Conservation (phyloP, 495 filamentous ascomycete species). For the Chaetomium fimeti region DNA sequence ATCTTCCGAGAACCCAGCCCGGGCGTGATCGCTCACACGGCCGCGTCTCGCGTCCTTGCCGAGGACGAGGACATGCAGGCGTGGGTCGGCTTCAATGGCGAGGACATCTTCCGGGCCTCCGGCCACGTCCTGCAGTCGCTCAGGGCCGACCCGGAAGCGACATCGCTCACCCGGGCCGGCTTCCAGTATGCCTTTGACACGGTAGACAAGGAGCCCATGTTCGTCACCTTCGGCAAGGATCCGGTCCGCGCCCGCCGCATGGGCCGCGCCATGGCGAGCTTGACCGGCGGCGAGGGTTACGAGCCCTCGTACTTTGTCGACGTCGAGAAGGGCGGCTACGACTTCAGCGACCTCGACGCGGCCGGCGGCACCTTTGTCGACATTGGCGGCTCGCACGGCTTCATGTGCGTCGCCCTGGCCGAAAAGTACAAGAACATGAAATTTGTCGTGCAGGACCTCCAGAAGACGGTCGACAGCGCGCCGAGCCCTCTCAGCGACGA, state of each 20-base stretch:
- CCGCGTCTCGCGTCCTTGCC: constrained; percentile 46
- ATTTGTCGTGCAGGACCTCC: constrained; percentile 60
- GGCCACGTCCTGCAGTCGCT: constrained; percentile 43
- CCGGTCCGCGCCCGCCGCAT: constrained; percentile 49
- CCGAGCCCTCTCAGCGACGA: constrained; percentile 44
- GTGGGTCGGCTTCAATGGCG: constrained; percentile 53
- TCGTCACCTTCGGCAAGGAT: constrained; percentile 49
- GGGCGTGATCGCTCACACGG: constrained; percentile 54
- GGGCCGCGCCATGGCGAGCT: constrained; percentile 51
- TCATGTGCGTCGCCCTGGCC: constrained; percentile 52
- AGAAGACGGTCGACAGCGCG: constrained; percentile 46
- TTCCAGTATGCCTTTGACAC: constrained; percentile 51
- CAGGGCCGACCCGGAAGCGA: constrained; percentile 42
- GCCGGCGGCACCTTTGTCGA: constrained; percentile 51
- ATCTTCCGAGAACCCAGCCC: constrained; percentile 56
- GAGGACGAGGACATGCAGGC: constrained; percentile 44
- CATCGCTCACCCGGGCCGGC: constrained; percentile 43
- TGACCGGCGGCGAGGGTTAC: constrained; percentile 52
- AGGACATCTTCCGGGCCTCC: constrained; percentile 52
- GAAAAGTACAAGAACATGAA: constrained; percentile 45
- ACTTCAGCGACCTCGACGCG: constrained; percentile 44
- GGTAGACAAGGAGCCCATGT: constrained; percentile 50
- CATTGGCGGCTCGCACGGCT: constrained; percentile 56
- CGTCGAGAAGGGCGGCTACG: constrained; percentile 41
- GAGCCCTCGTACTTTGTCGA: constrained; percentile 47